Evolutionary conservation across 306 rosid species (phyloP), one percentile per base, ranked within the genome.

Genomic region (Nissolia schottii): DNA sequence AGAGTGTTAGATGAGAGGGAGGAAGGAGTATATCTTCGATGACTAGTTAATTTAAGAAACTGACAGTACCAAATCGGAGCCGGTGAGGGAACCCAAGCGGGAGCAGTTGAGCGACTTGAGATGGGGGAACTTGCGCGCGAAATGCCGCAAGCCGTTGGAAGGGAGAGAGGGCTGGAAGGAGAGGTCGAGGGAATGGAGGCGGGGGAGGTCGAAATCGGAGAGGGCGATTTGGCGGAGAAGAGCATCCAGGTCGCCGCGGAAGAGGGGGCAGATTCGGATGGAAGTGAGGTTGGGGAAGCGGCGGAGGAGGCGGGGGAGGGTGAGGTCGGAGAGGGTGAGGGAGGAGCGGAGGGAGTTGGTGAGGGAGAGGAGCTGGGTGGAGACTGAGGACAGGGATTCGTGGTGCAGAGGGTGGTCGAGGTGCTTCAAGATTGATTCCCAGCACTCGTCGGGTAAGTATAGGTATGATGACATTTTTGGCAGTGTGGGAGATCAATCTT

Each of bases 361-460:
- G 71, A 91, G 60, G 5, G 83, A 77, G 49, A 83, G 86, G 78
- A 91, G 85, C 10, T 70, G 88, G 67, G 70, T 85, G 81, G 80
- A 78, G 56, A 85, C 87, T 22, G 77, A 64, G 23, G 97, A 91
- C 27, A 88, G 81, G 1, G 88, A 3, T 2, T 82, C 80, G 0
- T 76, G 67, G 76, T 65, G 51, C 45, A 37, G 81, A 27, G 7
- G 23, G 48, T 80, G 61, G 40, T 38, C 70, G 14, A 81, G 68
- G 43, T 53, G 71, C 16, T 13, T 13, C 25, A 88, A 55, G 1
- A 87, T 66, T 46, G 22, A 14, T 67, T 87, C 89, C 93, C 86
- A 90, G 79, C 96, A 90, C 22, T 88, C 90, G 0, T 64, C 80
- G 0, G 74, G 78, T 64, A 78, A 78, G 0, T 38, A 45, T 11